Base-by-base conservation (phyloP, 768 basidiomycete genomes). In the Trametes elegans region DNA sequence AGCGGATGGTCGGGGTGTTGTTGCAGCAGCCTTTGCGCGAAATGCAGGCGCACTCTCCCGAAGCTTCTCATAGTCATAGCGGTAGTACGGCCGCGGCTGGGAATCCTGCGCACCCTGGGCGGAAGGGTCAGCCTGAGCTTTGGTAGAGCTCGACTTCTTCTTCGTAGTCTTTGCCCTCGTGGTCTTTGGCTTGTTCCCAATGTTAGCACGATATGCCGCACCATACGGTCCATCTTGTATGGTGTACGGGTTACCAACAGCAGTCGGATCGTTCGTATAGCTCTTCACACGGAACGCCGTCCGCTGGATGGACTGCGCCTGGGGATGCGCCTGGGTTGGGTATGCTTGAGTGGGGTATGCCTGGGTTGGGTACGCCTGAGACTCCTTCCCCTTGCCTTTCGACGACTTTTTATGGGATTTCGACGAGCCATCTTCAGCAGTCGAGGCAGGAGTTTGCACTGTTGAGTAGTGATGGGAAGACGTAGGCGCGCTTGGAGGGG, bases 21-120 rank as follows among this genome's bases (percentile, higher is more conserved):
- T 26, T 27, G 50, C 36, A 8, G 45, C 23, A 14, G 47, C 51
- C 43, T 44, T 39, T 7, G 54, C 53, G 29, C 44, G 58, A 43
- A 27, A 34, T 9, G 57, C 50, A 16, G 59, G 59, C 7, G 62
- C 49, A 23, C 28, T 53, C 18, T 56, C 40, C 28, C 59, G 59
- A 7, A 55, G 36, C 34, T 56, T 58, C 19, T 60, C 62, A 23
- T 63, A 63, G 31, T 63, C 62, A 39, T 57, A 51, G 7, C 62
- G 62, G 26, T 63, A 63, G 46, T 63, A 61, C 9, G 62, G 8
- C 3, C 36, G 50, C 1, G 49, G 44, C 21, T 43, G 44, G 7
- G 8, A 1, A 18, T 46, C 43, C 11, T n/a, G 43, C 16, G 42
- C 7, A 28, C 11, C 29, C 4, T 31, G 46, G 13, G 43, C 24